Evolutionary conservation across 768 basidiomycete genomes (phyloP), one percentile per base, ranked within the genome.

Genomic region (Glaciozyma antarctica): DNA sequence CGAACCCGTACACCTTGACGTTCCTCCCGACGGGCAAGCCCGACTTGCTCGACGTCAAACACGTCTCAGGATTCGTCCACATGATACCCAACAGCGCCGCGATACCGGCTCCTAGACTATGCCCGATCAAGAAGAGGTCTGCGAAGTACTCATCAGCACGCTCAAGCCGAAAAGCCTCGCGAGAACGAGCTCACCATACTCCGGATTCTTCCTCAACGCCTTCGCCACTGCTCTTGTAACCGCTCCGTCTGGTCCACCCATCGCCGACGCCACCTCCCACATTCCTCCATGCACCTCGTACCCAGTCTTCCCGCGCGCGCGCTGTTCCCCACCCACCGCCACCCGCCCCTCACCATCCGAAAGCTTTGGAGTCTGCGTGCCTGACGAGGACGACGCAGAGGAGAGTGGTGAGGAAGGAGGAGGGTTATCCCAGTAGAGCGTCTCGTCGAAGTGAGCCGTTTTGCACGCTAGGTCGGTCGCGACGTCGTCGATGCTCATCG

Each of bases 381-480:
- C 38, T 2, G 38, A 41, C 8, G 38, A 41, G 2, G 38, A 41
- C 5, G 38, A 41, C 7, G 38, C 8, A 12, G 38, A 41, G 2
- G 38, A 41, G 38, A 41, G 38, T 2, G 38, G 38, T 15, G 38
- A 41, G 13, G 38, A 10, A 15, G 38, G 38, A 13, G 13, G 12
- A 15, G 38, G 38, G 2, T 5, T 32, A 10, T 48, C 45, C 58
- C 58, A 56, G 34, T 34, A 56, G 21, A 34, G 30, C 22, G 34
- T n/a, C 32, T 19, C 22, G 55, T 58, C 44, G 26, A 58, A 45
- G 2, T 24, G 26, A 4, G 45, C n/a, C 16, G 44, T n/a, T 19
- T 58, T 44, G 58, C 58, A 58, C 44, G 58, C 45, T 5, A 58
- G 44, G 44, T 58, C 58, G 58, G 45, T 48, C 9, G 58, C 58